A percentile compares a stretch with the other conserved stretches of the same genome.
Evolutionary conservation across 1,139 yeast genomes (phyloP).

Genomic region (Citeromyces hawaiiensis): DNA sequence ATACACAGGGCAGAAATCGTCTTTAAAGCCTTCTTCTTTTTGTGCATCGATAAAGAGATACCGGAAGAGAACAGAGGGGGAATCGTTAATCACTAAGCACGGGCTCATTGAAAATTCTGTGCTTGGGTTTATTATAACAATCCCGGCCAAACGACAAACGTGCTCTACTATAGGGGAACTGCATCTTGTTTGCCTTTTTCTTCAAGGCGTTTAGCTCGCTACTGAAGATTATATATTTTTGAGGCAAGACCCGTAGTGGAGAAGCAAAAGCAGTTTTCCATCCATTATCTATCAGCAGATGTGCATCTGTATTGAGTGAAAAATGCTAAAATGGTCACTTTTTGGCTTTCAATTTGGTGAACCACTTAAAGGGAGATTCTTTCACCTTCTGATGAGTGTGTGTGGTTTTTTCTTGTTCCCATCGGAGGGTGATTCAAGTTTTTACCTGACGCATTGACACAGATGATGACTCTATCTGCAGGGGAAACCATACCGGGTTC

Average conservation of each 20-base stretch:
- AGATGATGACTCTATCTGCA: conserved; percentile 31
- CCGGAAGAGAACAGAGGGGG: conserved; percentile 18
- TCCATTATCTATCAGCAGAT: conserved; percentile 34
- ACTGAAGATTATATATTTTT: conserved; percentile 25
- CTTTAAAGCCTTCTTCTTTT: conserved; percentile 16
- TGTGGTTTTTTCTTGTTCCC: conserved; percentile 22
- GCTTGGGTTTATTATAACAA: conserved; percentile 23
- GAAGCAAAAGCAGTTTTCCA: conserved; percentile 27
- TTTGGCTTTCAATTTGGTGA: conserved; percentile 20
- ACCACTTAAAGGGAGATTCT: conserved; percentile 28
- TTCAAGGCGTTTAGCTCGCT: conserved; percentile 27
- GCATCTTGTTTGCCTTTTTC: conserved; percentile 26
- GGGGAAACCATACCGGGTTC: conserved; percentile 28
- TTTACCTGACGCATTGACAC: conserved; percentile 22
- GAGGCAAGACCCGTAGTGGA: conserved; percentile 29
- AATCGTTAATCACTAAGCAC: conserved; percentile 19
- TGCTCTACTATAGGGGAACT: conserved; percentile 25
- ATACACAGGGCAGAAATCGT: too few species aligned
- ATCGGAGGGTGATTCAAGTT: conserved; percentile 25
- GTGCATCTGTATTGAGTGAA: conserved; percentile 25
- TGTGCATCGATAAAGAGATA: conserved; percentile 21
- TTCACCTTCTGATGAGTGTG: conserved; percentile 20
- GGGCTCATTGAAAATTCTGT: conserved; percentile 17
- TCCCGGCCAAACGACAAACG: conserved; percentile 16
- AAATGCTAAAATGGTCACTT: too few species aligned